Percentiles rank a stretch among this genome's conserved stretches.
Evolutionary conservation across 2,329 filamentous ascomycete genomes (phyloP).

Genomic region (Cordyceps tenuipes): DNA sequence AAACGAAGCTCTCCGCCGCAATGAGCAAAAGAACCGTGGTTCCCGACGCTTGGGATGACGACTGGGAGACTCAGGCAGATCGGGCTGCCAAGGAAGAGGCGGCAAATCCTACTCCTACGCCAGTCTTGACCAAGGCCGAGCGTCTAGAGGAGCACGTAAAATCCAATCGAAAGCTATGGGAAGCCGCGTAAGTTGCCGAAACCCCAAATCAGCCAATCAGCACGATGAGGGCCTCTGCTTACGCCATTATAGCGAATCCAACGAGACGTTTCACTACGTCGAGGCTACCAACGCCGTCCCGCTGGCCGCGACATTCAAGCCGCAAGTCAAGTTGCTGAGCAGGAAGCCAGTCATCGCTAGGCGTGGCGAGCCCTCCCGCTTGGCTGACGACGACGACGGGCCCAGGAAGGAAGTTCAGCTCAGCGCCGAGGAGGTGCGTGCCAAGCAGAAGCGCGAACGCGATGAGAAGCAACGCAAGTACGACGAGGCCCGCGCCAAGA

Average conservation of each 20-base stretch:
- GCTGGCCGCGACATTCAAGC: conserved; percentile 62
- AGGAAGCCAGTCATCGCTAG: conserved; percentile 65
- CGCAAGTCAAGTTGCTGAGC: conserved; percentile 74
- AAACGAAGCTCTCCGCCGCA: not conserved
- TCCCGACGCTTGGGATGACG: conserved; percentile 82
- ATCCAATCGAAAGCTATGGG: conserved; percentile 78
- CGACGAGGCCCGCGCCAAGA: conserved; percentile 77
- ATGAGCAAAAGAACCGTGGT: conserved; percentile 30
- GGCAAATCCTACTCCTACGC: conserved; percentile 27
- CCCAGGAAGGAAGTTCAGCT: conserved; percentile 51
- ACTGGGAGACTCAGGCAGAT: conserved; percentile 79
- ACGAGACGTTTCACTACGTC: conserved; percentile 67
- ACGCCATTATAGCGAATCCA: conserved; percentile 51
- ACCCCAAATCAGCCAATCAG: not conserved
- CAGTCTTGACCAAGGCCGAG: conserved; percentile 61
- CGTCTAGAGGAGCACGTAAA: conserved; percentile 73
- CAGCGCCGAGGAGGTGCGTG: conserved; percentile 67
- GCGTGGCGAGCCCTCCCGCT: conserved; percentile 45
- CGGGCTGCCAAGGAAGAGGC: conserved; percentile 30
- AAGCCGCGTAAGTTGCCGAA: conserved; percentile 62
- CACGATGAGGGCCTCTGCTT: not conserved
- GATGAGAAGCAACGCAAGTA: conserved; percentile 90
- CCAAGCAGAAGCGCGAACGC: conserved; percentile 67
- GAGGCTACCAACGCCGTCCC: conserved; percentile 57
- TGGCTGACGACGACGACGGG: conserved; percentile 53